phyloP scores from a whole-genome alignment of 371 early-diverging fungal species.

The Mucor saturninus region DNA sequence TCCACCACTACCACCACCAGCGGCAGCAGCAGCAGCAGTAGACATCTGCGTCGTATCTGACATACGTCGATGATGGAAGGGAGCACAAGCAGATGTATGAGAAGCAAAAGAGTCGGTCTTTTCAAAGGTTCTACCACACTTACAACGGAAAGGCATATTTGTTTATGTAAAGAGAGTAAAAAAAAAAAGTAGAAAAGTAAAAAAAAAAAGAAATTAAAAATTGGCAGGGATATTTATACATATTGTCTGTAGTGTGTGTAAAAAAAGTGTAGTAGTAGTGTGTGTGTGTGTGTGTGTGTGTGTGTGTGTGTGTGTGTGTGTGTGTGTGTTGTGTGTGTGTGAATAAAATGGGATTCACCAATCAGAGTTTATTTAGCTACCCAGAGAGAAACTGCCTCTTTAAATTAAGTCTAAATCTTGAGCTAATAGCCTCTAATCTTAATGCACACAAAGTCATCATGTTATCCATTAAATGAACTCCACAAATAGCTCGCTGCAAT shows the following conservation, averaged over 20 bases:
- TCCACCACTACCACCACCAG: neutral
- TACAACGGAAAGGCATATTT: slow-evolving; percentile 60
- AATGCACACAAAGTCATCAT: slow-evolving; percentile 38
- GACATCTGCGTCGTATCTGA: slow-evolving; percentile 40
- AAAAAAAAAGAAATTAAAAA: slow-evolving; percentile 25
- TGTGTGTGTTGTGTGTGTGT: slow-evolving; percentile 8
- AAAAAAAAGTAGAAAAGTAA: slow-evolving; percentile 12
- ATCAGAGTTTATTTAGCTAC: slow-evolving; percentile 16
- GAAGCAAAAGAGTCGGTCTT: slow-evolving; percentile 55
- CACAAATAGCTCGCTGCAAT: slow-evolving; percentile 38
- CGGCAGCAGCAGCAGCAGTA: slow-evolving; percentile 11
- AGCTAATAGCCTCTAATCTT: slow-evolving; percentile 52
- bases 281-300: neutral
- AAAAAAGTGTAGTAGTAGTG: neutral
- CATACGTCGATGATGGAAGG: slow-evolving; percentile 53
- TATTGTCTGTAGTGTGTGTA: neutral
- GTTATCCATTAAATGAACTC: slow-evolving; percentile 36
- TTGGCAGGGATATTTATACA: neutral
- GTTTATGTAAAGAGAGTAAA: neutral
- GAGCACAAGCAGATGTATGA: slow-evolving; percentile 55
- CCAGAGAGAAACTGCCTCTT: slow-evolving; percentile 50
- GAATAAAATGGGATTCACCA: slow-evolving; percentile 18
- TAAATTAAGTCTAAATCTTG: slow-evolving; percentile 47
- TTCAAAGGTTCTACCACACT: slow-evolving; percentile 62
- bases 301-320: too few species aligned